A percentile compares a stretch with the other conserved stretches of the same genome.
phyloP scores from a whole-genome alignment of 345 rosid species.

The Gossypium thurberi region DNA sequence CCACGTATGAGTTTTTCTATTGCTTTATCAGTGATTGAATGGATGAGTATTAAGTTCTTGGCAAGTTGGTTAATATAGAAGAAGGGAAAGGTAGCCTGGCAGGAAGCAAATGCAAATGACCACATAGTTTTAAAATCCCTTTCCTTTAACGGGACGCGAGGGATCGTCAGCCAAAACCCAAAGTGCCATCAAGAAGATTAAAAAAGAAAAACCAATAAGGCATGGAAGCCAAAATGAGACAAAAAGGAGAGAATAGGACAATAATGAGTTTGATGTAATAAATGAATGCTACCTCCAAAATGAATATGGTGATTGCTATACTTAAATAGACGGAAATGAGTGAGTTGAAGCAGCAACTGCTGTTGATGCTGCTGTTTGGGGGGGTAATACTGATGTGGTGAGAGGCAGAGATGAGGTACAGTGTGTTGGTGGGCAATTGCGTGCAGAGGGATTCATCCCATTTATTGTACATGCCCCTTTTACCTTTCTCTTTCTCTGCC shows the following conservation, averaged over 20 bases:
- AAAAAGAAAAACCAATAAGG: background rate
- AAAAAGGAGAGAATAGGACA: background rate
- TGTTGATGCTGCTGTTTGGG: background rate
- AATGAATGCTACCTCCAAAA: no score
- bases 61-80: no score
- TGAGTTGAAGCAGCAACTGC: no score
- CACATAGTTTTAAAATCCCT: background rate
- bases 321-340: background rate
- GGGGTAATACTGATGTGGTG: background rate
- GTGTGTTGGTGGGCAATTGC: slow-evolving; percentile 27
- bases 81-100: no score
- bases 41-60: no score
- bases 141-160: slow-evolving; percentile 14
- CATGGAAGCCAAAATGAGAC: slow-evolving; percentile 7
- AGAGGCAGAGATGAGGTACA: background rate
- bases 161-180: no score
- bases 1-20: no score
- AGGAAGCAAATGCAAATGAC: background rate
- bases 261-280: background rate
- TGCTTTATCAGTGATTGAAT: no score
- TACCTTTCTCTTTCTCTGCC: no score
- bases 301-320: no score
- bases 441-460: slow-evolving; percentile 15
- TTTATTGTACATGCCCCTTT: background rate
- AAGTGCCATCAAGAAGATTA: background rate